Conservation (phyloP, 2,329 filamentous ascomycete species). For the Aureobasidium sp. region DNA sequence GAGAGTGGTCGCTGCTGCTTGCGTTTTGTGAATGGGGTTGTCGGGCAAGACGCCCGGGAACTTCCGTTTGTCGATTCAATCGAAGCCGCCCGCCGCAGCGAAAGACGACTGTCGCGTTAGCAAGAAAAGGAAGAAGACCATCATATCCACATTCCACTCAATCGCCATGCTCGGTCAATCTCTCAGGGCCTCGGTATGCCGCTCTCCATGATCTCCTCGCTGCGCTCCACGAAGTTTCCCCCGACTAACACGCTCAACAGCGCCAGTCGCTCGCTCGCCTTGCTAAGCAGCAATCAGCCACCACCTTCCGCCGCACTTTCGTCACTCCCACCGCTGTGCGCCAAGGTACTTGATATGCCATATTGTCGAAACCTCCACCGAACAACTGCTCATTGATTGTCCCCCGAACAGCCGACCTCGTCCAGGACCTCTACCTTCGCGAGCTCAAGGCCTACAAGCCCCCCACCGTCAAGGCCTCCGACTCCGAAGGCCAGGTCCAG, state of each 20-base stretch:
- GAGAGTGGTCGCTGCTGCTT: too few species aligned
- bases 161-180: constrained; percentile 53
- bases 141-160: constrained; percentile 10
- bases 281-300: constrained; percentile 49
- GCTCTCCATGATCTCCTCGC: background rate
- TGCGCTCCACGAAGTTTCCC: background rate
- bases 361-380: background rate
- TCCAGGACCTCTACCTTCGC: constrained; percentile 95
- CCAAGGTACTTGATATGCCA: constrained; percentile 46
- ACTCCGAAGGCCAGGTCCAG: constrained; percentile 85
- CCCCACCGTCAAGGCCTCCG: constrained; percentile 71
- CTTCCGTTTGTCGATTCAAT: too few species aligned
- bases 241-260: constrained; percentile 36
- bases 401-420: constrained; percentile 72
- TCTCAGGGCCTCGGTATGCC: constrained; percentile 52
- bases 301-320: constrained; percentile 55
- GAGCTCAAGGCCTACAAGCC: constrained; percentile 96
- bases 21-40: too few species aligned
- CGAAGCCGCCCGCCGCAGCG: too few species aligned
- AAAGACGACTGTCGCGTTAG: too few species aligned
- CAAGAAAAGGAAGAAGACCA: constrained; percentile 3
- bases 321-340: constrained; percentile 54
- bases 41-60: too few species aligned
- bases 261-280: constrained; percentile 56
- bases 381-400: constrained; percentile 12